Percentiles rank a stretch among this genome's conserved stretches.
Evolutionary conservation across 1,284 basidiomycete species (phyloP).

Genomic region (Boletus austroedulis): DNA sequence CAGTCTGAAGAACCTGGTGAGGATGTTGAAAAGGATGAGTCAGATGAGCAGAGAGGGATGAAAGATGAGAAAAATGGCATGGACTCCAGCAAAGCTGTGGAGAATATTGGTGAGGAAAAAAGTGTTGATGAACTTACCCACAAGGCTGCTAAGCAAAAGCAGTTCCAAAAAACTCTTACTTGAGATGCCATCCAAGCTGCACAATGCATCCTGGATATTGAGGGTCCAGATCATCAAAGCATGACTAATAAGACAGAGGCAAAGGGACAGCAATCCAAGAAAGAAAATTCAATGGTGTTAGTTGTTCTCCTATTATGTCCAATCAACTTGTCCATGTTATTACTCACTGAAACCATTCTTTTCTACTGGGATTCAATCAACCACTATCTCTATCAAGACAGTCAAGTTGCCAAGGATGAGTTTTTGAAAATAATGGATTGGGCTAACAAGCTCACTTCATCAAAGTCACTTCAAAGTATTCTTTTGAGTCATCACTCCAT

Average conservation of each 20-base stretch:
- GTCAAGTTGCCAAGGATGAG: not conserved
- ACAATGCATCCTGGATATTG: not conserved
- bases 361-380: not conserved
- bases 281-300: not conserved
- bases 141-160: not conserved
- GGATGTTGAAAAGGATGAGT: too few species aligned
- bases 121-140: too few species aligned
- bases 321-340: not conserved
- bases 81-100: too few species aligned
- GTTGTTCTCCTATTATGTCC: not conserved
- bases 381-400: not conserved
- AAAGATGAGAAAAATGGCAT: too few species aligned
- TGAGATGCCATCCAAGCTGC: not conserved
- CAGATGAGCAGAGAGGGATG: too few species aligned
- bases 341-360: not conserved
- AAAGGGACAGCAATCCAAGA: not conserved
- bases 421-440: not conserved
- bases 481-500: not conserved
- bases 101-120: too few species aligned
- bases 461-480: not conserved
- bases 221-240: not conserved
- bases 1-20: too few species aligned
- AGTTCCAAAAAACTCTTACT: not conserved
- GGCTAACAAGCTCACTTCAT: not conserved
- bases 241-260: not conserved